These are phyloP conservation scores for Septoria linicola DNA, from an alignment of 2,329 filamentous ascomycete species.

Conservation along the genomic window DNA sequence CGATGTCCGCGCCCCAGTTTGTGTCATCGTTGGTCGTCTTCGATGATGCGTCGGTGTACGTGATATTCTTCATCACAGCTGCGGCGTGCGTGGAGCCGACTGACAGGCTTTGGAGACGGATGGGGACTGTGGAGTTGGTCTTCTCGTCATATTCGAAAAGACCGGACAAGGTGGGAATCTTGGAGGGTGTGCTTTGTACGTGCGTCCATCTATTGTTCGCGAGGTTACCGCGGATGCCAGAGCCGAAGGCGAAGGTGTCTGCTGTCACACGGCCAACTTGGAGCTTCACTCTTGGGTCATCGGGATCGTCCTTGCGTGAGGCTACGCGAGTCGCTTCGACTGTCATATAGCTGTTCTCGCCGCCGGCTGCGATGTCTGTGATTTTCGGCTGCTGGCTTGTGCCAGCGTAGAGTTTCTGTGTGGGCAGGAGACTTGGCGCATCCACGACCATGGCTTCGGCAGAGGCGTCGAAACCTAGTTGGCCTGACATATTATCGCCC, in stretches of 20 bases:
- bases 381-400: slow-evolving; percentile 64
- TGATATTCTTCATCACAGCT: slow-evolving; percentile 78
- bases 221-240: slow-evolving; percentile 78
- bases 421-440: slow-evolving; percentile 67
- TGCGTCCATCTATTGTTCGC: slow-evolving; percentile 90
- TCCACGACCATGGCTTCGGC: slow-evolving; percentile 63
- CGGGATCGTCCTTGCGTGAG: slow-evolving; percentile 37
- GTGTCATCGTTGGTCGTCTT: slow-evolving; percentile 62
- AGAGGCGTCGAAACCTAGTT: slow-evolving; percentile 77
- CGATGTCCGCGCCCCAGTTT: slow-evolving; percentile 82
- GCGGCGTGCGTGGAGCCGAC: slow-evolving; percentile 79
- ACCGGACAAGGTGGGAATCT: slow-evolving; percentile 78
- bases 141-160: slow-evolving; percentile 85
- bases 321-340: slow-evolving; percentile 70
- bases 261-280: slow-evolving; percentile 60
- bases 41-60: slow-evolving; percentile 52
- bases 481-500: slow-evolving; percentile 88
- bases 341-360: slow-evolving; percentile 81
- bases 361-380: slow-evolving; percentile 79
- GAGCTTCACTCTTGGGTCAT: slow-evolving; percentile 36
- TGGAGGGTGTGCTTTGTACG: slow-evolving; percentile 71
- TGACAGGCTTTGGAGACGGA: slow-evolving; percentile 70
- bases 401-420: slow-evolving; percentile 70
- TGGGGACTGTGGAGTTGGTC: slow-evolving; percentile 66
- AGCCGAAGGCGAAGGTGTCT: slow-evolving; percentile 84